Conservation (phyloP, 805 yeast genomes). For the Wickerhamomyces silvicola region DNA sequence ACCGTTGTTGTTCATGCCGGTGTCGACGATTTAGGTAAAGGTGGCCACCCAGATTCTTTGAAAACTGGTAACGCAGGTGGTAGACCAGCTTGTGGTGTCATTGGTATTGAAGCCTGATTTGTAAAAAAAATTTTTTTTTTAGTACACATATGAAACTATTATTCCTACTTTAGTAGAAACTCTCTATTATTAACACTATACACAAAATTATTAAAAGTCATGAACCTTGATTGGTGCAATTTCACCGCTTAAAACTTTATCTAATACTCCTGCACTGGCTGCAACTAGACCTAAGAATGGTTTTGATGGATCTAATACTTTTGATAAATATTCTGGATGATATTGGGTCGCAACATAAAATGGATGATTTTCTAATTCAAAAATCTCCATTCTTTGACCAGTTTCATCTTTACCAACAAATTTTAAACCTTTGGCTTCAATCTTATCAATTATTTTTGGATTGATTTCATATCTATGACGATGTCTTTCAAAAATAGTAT, state of each 20-base stretch:
- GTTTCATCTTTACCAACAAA: conserved; percentile 93
- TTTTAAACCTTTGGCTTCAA: conserved; percentile 74
- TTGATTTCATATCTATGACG: conserved; percentile 98
- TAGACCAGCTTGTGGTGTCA: conserved; percentile 98
- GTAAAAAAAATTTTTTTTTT: no score
- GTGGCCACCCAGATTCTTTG: conserved; percentile 84
- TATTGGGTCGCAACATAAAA: conserved; percentile 94
- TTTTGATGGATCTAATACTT: conserved; percentile 92
- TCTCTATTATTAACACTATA: no score
- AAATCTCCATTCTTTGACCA: conserved; percentile 87
- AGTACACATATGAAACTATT: no score
- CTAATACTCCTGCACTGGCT: conserved; percentile 82
- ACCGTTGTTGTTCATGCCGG: conserved; percentile 93
- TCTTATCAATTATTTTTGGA: conserved; percentile 64
- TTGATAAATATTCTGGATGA: conserved; percentile 96
- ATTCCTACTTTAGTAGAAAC: no score
- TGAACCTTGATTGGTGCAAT: conserved; percentile 6
- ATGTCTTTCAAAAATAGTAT: conserved; percentile 82
- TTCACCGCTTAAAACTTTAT: conserved; percentile 45
- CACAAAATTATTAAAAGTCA: conserved; percentile 11
- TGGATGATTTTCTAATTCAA: conserved; percentile 82
- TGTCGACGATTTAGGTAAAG: conserved; percentile 89
- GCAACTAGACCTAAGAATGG: conserved; percentile 96
- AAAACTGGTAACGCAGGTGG: conserved; percentile 98
- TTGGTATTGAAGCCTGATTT: no score